These are phyloP conservation scores for Rubia balearica DNA, from an alignment of 305 asterid genomes.

Conservation along the genomic window DNA sequence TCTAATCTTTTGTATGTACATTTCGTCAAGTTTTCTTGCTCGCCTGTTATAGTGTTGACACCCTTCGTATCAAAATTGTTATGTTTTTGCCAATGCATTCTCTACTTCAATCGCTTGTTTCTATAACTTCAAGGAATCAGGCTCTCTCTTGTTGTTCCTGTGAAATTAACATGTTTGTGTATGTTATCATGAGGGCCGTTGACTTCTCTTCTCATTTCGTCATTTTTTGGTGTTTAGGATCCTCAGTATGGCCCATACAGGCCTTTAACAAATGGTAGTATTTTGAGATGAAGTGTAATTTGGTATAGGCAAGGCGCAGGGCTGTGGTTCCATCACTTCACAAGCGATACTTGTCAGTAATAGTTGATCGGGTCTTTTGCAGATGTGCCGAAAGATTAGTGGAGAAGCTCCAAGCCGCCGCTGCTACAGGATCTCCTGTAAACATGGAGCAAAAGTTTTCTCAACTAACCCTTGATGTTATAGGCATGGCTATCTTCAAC, in stretches of 20 bases:
- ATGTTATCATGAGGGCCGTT: background rate
- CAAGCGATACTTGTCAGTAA: slow-evolving; percentile 93
- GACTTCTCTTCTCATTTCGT: slow-evolving; percentile 7
- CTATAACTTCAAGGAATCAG: background rate
- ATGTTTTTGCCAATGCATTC: background rate
- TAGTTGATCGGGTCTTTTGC: slow-evolving; percentile 91
- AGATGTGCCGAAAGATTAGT: slow-evolving; percentile 86
- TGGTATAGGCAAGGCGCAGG: slow-evolving; percentile 81
- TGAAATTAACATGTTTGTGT: background rate
- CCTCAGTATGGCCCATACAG: slow-evolving; percentile 14
- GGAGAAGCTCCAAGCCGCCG: slow-evolving; percentile 56
- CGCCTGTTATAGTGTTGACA: background rate
- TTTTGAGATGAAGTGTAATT: slow-evolving; percentile 27
- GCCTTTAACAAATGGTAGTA: slow-evolving; percentile 9
- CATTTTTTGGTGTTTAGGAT: slow-evolving; percentile 6
- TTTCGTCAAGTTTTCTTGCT: background rate
- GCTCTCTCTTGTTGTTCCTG: background rate
- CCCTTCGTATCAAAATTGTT: background rate
- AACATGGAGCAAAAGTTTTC: slow-evolving; percentile 90
- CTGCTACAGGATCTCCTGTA: slow-evolving; percentile 52
- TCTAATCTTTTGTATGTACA: background rate
- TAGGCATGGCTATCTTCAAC: slow-evolving; percentile 80
- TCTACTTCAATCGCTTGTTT: background rate
- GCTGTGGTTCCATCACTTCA: slow-evolving; percentile 99
- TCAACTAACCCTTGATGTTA: slow-evolving; percentile 91